Conservation (phyloP, 2,329 filamentous ascomycete genomes). For the Rosellinia necatrix region DNA sequence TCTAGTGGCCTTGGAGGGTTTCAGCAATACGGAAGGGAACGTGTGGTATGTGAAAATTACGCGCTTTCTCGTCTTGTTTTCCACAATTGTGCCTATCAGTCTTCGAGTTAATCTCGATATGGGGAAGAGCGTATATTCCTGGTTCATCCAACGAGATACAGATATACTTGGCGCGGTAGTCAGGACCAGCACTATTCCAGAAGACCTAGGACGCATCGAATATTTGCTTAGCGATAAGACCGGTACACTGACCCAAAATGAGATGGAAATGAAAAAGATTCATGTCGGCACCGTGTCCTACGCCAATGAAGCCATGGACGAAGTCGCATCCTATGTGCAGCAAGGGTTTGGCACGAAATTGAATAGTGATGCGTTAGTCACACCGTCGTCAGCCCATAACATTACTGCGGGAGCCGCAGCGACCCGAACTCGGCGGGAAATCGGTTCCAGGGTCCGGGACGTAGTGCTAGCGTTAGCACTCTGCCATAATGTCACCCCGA, state of each 20-base stretch:
- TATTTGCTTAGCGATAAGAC: constrained; percentile 98
- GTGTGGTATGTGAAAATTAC: constrained; percentile 97
- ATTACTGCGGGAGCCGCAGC: constrained; percentile 64
- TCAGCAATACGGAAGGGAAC: constrained; percentile 67
- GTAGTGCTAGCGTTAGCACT: constrained; percentile 89
- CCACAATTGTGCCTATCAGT: constrained; percentile 98
- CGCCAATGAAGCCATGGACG: constrained; percentile 98
- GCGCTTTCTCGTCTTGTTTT: constrained; percentile 97
- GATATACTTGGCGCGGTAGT: constrained; percentile 93
- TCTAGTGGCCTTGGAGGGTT: constrained; percentile 85
- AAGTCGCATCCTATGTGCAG: constrained; percentile 82
- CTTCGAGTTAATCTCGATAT: constrained; percentile 95
- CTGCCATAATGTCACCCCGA: constrained; percentile 97
- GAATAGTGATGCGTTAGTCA: constrained; percentile 63
- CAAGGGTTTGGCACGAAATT: constrained; percentile 71
- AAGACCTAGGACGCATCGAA: constrained; percentile 93
- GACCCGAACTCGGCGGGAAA: constrained; percentile 88
- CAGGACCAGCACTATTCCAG: constrained; percentile 94
- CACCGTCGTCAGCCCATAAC: constrained; percentile 73
- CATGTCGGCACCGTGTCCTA: constrained; percentile 98
- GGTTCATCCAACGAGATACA: constrained; percentile 89
- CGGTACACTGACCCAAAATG: constrained; percentile 95
- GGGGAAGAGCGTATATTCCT: constrained; percentile 94
- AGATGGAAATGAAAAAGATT: constrained; percentile 99
- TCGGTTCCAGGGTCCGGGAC: constrained; percentile 89